Percentiles rank a stretch among this genome's conserved stretches.
These are phyloP conservation scores for Intubia oerlemansii DNA, from an alignment of 2,329 filamentous ascomycete genomes.

Conservation along the genomic window DNA sequence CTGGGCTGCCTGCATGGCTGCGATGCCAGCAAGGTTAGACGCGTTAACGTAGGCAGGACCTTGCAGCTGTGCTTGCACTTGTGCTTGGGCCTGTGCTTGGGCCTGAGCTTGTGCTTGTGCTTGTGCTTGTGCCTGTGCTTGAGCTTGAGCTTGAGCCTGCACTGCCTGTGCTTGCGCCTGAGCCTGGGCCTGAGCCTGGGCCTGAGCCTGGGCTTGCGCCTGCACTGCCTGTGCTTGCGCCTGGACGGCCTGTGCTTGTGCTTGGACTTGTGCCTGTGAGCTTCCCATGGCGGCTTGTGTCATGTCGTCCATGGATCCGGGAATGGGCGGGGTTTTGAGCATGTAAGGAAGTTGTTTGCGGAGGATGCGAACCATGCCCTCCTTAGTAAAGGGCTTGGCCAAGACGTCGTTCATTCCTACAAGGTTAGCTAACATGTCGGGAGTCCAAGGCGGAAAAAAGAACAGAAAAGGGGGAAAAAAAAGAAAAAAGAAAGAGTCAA, in stretches of 20 bases:
- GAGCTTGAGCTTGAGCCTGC: too few relatives aligned
- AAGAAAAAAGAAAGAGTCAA: slow-evolving; percentile 3
- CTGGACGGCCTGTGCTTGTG: background rate
- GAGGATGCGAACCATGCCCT: slow-evolving; percentile 65
- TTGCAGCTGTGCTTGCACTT: background rate
- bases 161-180: background rate
- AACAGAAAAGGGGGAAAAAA: too few relatives aligned
- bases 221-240: background rate
- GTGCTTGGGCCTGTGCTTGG: background rate
- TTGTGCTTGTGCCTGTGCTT: background rate
- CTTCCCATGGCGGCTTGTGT: too few relatives aligned
- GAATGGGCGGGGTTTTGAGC: slow-evolving; percentile 39
- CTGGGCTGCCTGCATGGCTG: slow-evolving; percentile 6
- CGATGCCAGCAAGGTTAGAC: slow-evolving; percentile 6
- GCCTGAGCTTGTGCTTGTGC: too few relatives aligned
- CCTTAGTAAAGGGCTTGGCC: slow-evolving; percentile 87
- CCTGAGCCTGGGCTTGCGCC: background rate
- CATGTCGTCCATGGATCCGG: slow-evolving; percentile 15
- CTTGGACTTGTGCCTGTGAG: too few relatives aligned
- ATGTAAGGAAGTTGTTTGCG: slow-evolving; percentile 77
- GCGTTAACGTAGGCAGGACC: slow-evolving; percentile 8
- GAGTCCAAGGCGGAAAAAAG: background rate
- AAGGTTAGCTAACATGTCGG: slow-evolving; percentile 18
- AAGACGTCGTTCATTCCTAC: slow-evolving; percentile 98
- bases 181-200: background rate